These are phyloP conservation scores for Leucocoprinus sp. DNA, from an alignment of 768 basidiomycete genomes.

Conservation along the genomic window DNA sequence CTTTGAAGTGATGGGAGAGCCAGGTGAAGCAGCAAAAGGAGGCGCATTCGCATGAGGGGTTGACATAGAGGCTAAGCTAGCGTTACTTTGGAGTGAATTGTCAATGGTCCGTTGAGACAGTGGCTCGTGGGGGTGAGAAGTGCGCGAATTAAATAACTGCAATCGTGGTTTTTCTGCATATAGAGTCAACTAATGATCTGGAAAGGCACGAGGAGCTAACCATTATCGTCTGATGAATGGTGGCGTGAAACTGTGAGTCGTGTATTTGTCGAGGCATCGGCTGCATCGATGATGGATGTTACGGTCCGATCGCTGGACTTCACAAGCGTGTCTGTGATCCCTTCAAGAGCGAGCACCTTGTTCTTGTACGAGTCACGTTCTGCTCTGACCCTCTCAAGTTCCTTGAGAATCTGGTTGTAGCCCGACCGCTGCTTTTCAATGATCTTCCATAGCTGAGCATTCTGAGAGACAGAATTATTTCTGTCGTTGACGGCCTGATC, in stretches of 20 bases:
- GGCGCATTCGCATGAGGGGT: slow-evolving; percentile 16
- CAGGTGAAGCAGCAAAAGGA: slow-evolving; percentile 16
- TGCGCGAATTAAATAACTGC: slow-evolving; percentile 24
- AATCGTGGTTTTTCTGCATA: slow-evolving; percentile 23
- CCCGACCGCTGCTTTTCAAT: slow-evolving; percentile 85
- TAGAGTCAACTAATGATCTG: slow-evolving; percentile 10
- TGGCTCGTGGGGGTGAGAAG: slow-evolving; percentile 36
- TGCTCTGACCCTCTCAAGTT: slow-evolving; percentile 73
- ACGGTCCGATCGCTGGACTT: slow-evolving; percentile 21
- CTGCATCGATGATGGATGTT: slow-evolving; percentile 24
- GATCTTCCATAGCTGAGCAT: slow-evolving; percentile 89
- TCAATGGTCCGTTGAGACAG: slow-evolving; percentile 20
- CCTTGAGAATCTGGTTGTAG: slow-evolving; percentile 75
- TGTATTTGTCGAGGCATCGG: slow-evolving; percentile 12
- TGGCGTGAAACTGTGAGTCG: slow-evolving; percentile 25
- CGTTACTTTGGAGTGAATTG: slow-evolving; percentile 18
- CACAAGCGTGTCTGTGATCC: slow-evolving; percentile 20
- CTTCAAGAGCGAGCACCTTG: slow-evolving; percentile 28
- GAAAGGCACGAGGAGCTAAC: slow-evolving; percentile 21
- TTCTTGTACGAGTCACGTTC: slow-evolving; percentile 70
- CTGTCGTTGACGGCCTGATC: slow-evolving; percentile 75
- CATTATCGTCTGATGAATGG: slow-evolving; percentile 30
- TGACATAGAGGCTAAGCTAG: slow-evolving; percentile 10
- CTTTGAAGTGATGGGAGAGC: slow-evolving; percentile 11
- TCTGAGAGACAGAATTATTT: slow-evolving; percentile 74